Conservation (phyloP, 2,329 filamentous ascomycete species). For the Clarireedia homoeocarpa region DNA sequence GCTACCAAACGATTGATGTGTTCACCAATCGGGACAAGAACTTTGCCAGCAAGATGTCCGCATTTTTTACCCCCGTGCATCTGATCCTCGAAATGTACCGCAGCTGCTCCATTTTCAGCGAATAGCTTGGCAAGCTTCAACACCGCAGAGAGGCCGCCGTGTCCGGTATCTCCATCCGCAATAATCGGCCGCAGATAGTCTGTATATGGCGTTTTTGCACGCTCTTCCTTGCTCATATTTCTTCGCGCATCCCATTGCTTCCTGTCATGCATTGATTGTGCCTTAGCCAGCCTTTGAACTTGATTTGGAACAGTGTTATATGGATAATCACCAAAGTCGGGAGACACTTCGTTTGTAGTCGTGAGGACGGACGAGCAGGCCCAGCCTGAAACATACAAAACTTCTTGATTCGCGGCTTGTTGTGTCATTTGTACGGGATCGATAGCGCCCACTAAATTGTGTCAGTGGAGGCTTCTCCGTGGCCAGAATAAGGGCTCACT, state of each 20-base stretch:
- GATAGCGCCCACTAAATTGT: conserved; percentile 75
- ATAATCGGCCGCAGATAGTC: conserved; percentile 95
- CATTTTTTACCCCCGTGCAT: conserved; percentile 98
- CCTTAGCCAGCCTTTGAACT: conserved; percentile 91
- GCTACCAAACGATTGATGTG: conserved; percentile 94
- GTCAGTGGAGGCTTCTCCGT: conserved; percentile 10
- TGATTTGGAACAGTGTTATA: conserved; percentile 99
- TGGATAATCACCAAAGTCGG: conserved; percentile 96
- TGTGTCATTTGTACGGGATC: conserved; percentile 99
- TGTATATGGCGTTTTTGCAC: conserved; percentile 69
- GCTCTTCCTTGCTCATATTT: conserved; percentile 66
- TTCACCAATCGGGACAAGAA: conserved; percentile 85
- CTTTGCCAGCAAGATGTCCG: conserved; percentile 91
- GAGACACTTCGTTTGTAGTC: conserved; percentile 91
- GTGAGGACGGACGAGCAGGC: conserved; percentile 92
- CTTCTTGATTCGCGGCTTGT: conserved; percentile 90
- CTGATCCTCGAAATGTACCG: conserved; percentile 96
- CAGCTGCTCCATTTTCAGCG: conserved; percentile 91
- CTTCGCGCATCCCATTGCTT: conserved; percentile 86
- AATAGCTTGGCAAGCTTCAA: conserved; percentile 96
- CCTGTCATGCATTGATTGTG: conserved; percentile 92
- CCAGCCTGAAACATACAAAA: conserved; percentile 95
- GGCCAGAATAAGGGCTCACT: conserved; percentile 44
- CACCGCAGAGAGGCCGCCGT: conserved; percentile 86
- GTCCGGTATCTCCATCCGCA: conserved; percentile 92